These are phyloP conservation scores for Dioszegia hungarica DNA, from an alignment of 768 basidiomycete species.

Conservation along the genomic window DNA sequence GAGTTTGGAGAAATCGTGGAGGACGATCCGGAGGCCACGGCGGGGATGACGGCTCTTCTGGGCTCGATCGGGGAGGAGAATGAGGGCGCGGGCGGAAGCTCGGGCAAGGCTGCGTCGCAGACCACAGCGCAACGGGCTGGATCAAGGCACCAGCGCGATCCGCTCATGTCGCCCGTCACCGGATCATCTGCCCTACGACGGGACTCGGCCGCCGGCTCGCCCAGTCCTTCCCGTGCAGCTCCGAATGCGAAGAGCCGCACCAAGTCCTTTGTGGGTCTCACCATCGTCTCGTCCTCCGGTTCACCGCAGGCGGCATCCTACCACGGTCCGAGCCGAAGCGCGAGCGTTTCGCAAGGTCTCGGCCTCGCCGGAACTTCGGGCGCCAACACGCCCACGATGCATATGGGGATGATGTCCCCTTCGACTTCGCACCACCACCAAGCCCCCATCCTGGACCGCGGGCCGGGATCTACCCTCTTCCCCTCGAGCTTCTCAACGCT, in stretches of 20 bases:
- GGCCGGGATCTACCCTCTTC: slow-evolving; percentile 72
- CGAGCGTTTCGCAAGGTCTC: not conserved
- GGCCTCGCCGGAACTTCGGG: slow-evolving; percentile 10
- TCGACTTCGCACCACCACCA: not conserved
- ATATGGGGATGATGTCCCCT: not conserved
- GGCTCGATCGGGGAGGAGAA: slow-evolving; percentile 41
- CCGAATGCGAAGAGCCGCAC: slow-evolving; percentile 18
- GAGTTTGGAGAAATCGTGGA: slow-evolving; percentile 37
- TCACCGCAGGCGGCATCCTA: not conserved
- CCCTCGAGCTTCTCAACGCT: slow-evolving; percentile 72
- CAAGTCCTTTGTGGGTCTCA: slow-evolving; percentile 46
- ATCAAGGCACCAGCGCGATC: not conserved
- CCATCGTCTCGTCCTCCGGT: slow-evolving; percentile 35
- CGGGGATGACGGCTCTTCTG: slow-evolving; percentile 39
- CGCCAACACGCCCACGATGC: too few species aligned
- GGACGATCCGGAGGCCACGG: slow-evolving; percentile 30
- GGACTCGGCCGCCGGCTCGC: too few species aligned
- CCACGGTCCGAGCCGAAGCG: not conserved
- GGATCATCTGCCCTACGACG: not conserved
- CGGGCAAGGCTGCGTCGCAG: not conserved
- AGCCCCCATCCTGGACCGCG: slow-evolving; percentile 53
- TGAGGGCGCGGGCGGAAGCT: slow-evolving; percentile 4
- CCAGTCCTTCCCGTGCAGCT: slow-evolving; percentile 4
- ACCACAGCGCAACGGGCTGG: slow-evolving; percentile 2
- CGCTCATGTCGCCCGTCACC: not conserved